phyloP scores from a whole-genome alignment of 2,329 filamentous ascomycete species.

The Aspergillus fumigatiaffinis region DNA sequence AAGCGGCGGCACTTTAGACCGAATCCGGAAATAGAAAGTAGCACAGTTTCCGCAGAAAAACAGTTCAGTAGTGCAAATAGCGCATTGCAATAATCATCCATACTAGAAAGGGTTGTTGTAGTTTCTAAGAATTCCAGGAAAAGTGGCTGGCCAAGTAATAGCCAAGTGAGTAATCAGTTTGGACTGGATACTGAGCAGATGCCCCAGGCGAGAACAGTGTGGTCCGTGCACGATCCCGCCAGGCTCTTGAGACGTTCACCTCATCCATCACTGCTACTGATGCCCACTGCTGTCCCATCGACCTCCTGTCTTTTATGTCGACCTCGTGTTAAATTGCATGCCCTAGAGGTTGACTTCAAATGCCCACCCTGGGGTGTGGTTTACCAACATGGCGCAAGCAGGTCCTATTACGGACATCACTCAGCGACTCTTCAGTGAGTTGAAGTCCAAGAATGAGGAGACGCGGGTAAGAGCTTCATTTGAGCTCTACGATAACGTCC shows the following conservation, averaged over 20 bases:
- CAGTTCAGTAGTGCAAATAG: no score
- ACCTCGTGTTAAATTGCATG: conserved; percentile 17
- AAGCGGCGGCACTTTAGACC: no score
- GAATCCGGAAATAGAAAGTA: no score
- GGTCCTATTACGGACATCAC: conserved; percentile 46
- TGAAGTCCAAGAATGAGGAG: conserved; percentile 55
- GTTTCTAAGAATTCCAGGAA: not conserved
- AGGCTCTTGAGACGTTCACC: conserved; percentile 21
- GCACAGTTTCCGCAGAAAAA: no score
- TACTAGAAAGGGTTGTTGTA: not conserved
- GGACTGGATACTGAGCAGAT: not conserved
- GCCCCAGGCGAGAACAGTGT: conserved; percentile 18
- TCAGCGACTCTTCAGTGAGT: conserved; percentile 54
- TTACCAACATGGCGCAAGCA: conserved; percentile 45
- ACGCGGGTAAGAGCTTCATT: conserved; percentile 46
- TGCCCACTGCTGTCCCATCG: conserved; percentile 11
- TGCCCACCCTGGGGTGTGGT: conserved; percentile 36
- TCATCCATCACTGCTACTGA: conserved; percentile 12
- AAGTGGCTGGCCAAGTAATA: not conserved
- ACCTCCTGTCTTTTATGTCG: conserved; percentile 18
- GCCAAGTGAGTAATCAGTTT: not conserved
- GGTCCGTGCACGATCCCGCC: conserved; percentile 13
- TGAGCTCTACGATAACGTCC: conserved; percentile 46
- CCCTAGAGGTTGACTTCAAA: conserved; percentile 35
- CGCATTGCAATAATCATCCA: not conserved